Base-by-base conservation (phyloP, 1,284 basidiomycete species). In the Cryptococcus sp. region DNA sequence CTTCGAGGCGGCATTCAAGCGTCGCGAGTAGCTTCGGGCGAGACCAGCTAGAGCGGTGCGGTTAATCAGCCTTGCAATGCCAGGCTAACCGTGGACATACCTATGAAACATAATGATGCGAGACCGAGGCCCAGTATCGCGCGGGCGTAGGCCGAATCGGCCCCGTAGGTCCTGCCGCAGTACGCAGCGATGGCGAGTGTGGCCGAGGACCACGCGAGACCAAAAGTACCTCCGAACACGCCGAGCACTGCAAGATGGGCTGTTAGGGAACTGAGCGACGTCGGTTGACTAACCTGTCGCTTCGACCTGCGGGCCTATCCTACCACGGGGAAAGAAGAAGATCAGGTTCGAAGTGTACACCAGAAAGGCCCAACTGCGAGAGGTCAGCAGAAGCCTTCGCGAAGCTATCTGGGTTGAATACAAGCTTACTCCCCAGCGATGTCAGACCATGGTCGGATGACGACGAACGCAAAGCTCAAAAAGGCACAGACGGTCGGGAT, bases 241-340 rank as follows among this genome's bases (percentile, higher is more conserved):
- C 72, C 70, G n/a, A 75, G 63, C 6, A 71, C 70, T 67, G 47
- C 13, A 19, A 40, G 11, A 15, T n/a, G 23, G 13, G n/a, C 50
- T 16, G 1, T 35, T 15, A 43, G 19, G 52, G 47, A 35, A 43
- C 10, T 53, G 16, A 27, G 16, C 17, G 16, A 19, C 3, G 3
- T 13, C 20, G 27, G n/a, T 11, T 19, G 16, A 50, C 72, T 65
- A 35, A 76, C 75, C 63, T 30, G 71, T 75, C 16, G 60, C 57
- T 62, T 80, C 77, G 6, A 78, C 45, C 48, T 77, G 73, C n/a
- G 67, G 60, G n/a, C 67, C 65, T 3, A 79, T 64, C 0, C 68
- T 66, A 2, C 72, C 73, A n/a, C 66, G 59, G 0, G 79, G 78
- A 46, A 79, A 78, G 66, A 77, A 80, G 70, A 78, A 79, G 15